phyloP scores from a whole-genome alignment of 2,329 filamentous ascomycete genomes.

The Fusarium anthophilum region DNA sequence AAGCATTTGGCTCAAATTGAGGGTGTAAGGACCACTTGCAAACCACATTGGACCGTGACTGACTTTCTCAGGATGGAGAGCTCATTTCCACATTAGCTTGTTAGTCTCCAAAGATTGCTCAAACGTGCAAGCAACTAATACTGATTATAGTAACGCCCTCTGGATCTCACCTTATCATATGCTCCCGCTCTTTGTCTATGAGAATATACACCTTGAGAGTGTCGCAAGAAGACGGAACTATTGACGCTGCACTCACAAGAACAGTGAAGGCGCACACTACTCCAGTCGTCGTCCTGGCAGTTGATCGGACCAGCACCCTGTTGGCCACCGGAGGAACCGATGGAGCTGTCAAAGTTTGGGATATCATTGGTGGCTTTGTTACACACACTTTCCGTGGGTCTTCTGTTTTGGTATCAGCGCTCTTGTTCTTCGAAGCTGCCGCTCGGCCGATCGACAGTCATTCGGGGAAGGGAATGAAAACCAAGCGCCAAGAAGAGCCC shows the following conservation, averaged over 20 bases:
- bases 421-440: conserved; percentile 88
- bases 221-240: conserved; percentile 63
- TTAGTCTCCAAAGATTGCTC: conserved; percentile 46
- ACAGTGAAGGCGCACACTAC: conserved; percentile 91
- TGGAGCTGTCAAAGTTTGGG: conserved; percentile 95
- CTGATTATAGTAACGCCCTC: conserved; percentile 77
- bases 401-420: conserved; percentile 87
- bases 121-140: conserved; percentile 23
- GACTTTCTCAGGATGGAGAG: conserved; percentile 73
- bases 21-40: conserved; percentile 65
- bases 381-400: conserved; percentile 97
- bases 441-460: conserved; percentile 48
- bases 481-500: conserved; percentile 46
- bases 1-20: conserved; percentile 86
- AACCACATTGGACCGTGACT: conserved; percentile 10
- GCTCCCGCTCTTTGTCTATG: conserved; percentile 96
- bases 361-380: conserved; percentile 86
- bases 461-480: conserved; percentile 50
- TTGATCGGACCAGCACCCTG: conserved; percentile 88
- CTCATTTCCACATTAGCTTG: conserved; percentile 77
- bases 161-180: conserved; percentile 86
- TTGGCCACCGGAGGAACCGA: conserved; percentile 94
- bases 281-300: conserved; percentile 85
- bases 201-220: conserved; percentile 81
- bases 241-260: conserved; percentile 75